Conservation (phyloP, 352 stramenopile species). For the Globisporangium iwayamae region DNA sequence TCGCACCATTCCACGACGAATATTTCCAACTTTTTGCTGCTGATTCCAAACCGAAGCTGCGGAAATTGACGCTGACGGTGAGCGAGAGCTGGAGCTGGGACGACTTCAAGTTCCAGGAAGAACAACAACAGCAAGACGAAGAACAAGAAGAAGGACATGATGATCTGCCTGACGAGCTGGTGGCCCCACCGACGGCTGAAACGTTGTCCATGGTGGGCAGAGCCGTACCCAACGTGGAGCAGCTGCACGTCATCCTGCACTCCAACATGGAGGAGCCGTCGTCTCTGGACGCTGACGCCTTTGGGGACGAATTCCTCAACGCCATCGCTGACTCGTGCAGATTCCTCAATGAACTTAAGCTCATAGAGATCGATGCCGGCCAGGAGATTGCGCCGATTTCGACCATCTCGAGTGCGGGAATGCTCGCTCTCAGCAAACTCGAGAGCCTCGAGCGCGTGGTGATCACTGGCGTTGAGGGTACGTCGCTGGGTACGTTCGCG, state of each 20-base stretch:
- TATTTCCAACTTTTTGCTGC: slow-evolving; percentile 14
- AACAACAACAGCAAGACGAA: not conserved
- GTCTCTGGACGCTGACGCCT: slow-evolving; percentile 9
- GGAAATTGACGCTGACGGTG: slow-evolving; percentile 9
- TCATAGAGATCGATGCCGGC: slow-evolving; percentile 8
- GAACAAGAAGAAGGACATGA: not conserved
- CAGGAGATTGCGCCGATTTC: slow-evolving; percentile 14
- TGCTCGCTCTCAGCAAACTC: slow-evolving; percentile 2
- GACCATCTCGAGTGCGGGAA: not conserved
- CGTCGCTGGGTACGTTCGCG: not conserved
- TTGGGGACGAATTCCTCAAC: slow-evolving; percentile 10
- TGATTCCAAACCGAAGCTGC: slow-evolving; percentile 9
- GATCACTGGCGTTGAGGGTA: slow-evolving; percentile 8
- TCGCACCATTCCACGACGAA: slow-evolving; percentile 15
- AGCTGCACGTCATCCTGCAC: slow-evolving; percentile 16
- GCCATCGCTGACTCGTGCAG: slow-evolving; percentile 3
- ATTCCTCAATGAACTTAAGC: slow-evolving; percentile 9
- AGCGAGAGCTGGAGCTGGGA: slow-evolving; percentile 20
- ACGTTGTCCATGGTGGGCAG: slow-evolving; percentile 1
- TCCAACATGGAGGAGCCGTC: slow-evolving; percentile 9
- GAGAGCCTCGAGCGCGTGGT: slow-evolving; percentile 6
- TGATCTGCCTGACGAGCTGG: slow-evolving; percentile 1
- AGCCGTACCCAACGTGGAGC: slow-evolving; percentile 1
- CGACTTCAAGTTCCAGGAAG: slow-evolving; percentile 3
- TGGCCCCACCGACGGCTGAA: slow-evolving; percentile 9